A percentile compares a stretch with the other conserved stretches of the same genome.
phyloP scores from a whole-genome alignment of 306 rosid species.

The Corylus heterophylla region DNA sequence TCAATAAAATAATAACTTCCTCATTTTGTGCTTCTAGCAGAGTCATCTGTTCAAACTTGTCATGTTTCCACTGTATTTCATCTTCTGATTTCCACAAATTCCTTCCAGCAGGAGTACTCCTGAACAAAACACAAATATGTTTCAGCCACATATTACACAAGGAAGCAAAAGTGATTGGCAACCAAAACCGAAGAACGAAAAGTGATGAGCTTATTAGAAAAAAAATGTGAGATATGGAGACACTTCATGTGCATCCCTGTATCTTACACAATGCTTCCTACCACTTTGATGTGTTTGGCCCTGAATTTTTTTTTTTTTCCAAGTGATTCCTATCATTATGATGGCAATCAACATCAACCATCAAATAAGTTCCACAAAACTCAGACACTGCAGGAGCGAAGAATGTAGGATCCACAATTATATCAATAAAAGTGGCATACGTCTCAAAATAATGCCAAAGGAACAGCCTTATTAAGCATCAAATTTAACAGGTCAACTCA shows the following conservation, averaged over 20 bases:
- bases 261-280: background rate
- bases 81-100: slow-evolving; percentile 1
- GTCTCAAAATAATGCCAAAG: background rate
- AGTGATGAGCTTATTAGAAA: background rate
- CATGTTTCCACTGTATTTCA: slow-evolving; percentile 23
- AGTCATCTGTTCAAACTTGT: slow-evolving; percentile 26
- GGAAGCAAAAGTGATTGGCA: background rate
- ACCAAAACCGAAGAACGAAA: background rate
- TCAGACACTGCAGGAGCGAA: background rate
- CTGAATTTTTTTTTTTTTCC: background rate
- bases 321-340: background rate
- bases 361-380: background rate
- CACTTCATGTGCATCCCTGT: background rate
- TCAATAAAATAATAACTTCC: slow-evolving; percentile 1
- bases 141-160: background rate
- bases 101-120: background rate
- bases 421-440: background rate
- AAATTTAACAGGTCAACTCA: background rate
- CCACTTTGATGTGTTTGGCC: background rate
- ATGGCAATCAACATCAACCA: background rate
- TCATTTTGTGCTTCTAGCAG: slow-evolving; percentile 4
- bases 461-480: background rate
- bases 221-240: background rate
- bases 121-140: slow-evolving; percentile 20
- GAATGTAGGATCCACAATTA: background rate